Evolutionary conservation across 768 basidiomycete genomes (phyloP).

Genomic region (Guyanaporus albipodus): DNA sequence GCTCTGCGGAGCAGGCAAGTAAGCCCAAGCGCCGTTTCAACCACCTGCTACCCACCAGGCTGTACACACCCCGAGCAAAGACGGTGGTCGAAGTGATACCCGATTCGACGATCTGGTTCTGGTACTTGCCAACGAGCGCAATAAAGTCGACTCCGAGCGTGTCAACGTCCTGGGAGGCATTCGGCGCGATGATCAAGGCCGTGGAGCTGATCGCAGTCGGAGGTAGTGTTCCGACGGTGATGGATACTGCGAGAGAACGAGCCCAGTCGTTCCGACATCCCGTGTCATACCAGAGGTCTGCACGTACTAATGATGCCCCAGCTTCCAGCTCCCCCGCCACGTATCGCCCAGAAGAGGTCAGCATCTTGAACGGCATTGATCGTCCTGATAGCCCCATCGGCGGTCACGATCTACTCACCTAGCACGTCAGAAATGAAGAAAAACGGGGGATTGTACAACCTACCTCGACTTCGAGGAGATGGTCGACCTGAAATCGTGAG

Average conservation of each 20-base stretch:
- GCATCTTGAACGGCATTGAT: conserved; percentile 39
- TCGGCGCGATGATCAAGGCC: conserved; percentile 8
- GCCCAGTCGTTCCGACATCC: background rate
- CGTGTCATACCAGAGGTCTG: background rate
- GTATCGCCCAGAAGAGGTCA: conserved; percentile 52
- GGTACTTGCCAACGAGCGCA: conserved; percentile 17
- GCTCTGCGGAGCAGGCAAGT: background rate
- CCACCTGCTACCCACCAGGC: conserved; percentile 8
- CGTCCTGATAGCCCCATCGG: conserved; percentile 36
- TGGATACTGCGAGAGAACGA: conserved; percentile 4
- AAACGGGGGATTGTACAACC: background rate
- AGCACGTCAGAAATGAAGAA: background rate
- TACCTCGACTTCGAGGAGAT: conserved; percentile 40
- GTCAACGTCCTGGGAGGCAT: conserved; percentile 9
- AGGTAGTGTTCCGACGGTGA: conserved; percentile 14
- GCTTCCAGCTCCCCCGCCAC: conserved; percentile 50
- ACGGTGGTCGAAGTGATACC: conserved; percentile 4
- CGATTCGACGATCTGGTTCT: conserved; percentile 8
- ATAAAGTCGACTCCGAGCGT: conserved; percentile 12
- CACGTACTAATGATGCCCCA: conserved; percentile 41
- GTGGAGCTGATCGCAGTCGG: conserved; percentile 6
- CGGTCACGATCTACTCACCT: conserved; percentile 33
- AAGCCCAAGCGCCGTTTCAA: no score
- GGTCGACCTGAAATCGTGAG: conserved; percentile 35
- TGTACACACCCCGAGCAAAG: background rate